A percentile compares a stretch with the other conserved stretches of the same genome.
Conservation (phyloP, 176 grass and related monocot genomes). For the Carex kokanica region DNA sequence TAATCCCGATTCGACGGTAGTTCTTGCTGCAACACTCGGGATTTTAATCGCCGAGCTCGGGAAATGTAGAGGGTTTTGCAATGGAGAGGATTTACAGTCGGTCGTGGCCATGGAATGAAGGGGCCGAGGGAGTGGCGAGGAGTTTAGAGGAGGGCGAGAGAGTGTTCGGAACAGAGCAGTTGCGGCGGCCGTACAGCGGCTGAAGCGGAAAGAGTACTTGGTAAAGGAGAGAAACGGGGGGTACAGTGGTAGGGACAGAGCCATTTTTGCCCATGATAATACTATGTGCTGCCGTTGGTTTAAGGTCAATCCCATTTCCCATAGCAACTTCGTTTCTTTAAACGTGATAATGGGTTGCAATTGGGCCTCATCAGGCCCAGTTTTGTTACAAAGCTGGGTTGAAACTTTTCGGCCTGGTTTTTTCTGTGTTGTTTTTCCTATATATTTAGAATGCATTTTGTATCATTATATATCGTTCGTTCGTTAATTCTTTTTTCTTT, state of each 20-base stretch:
- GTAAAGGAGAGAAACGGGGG: constrained; percentile 35
- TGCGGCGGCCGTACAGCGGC: constrained; percentile 36
- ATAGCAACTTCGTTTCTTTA: not conserved
- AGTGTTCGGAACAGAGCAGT: constrained; percentile 24
- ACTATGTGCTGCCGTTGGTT: not conserved
- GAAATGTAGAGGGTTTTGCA: constrained; percentile 7
- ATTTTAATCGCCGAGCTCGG: constrained; percentile 27
- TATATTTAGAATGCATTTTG: not conserved
- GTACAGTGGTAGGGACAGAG: not conserved
- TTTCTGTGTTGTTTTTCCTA: not conserved
- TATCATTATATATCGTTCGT: too few species aligned
- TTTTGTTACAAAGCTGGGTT: not conserved
- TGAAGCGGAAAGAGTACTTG: constrained; percentile 21
- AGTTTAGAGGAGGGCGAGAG: constrained; percentile 17
- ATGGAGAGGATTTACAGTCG: constrained; percentile 23
- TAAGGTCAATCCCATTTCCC: not conserved
- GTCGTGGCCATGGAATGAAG: constrained; percentile 7
- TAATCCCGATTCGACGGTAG: not conserved
- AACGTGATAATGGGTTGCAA: not conserved
- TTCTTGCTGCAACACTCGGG: not conserved
- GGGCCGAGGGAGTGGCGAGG: not conserved
- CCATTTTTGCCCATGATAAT: constrained; percentile 24
- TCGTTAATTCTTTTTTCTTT: not conserved
- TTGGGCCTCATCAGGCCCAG: not conserved
- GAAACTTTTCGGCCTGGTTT: not conserved